Evolutionary conservation across 345 rosid species (phyloP), one percentile per base, ranked within the genome.

Genomic region (Dipteronia sinensis): DNA sequence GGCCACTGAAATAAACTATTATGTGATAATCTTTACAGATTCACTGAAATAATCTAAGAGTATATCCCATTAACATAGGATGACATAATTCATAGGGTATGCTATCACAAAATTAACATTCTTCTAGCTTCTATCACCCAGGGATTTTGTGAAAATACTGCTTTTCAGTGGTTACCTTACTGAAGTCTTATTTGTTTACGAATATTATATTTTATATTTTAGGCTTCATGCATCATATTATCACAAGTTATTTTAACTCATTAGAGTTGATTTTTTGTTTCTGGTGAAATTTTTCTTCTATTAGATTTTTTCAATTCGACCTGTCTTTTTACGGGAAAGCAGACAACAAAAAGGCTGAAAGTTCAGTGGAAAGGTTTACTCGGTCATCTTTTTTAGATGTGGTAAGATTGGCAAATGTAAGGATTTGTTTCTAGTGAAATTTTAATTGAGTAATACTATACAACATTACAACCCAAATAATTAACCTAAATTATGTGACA

Each of bases 251-350:
- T 74, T 74, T 72, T 63, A 72, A 72, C 56, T 66, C 74, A 42
- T 69, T 74, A 70, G 78, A 77, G 70, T 74, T 76, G 73, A 81
- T 80, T 81, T 78, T 79, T 79, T n/a, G 13, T 82, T 80, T 71
- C 69, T 83, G 79, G 80, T 81, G 86, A 82, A 81, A 76, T 71
- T 78, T 76, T 67, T 84, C 72, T 77, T 53, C 78, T 78, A 78
- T 81, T 91, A 89, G 91, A 86, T 88, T 85, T 87, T 87, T 83
- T 84, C 88, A 83, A 83, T 82, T 84, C 89, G 3, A 83, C 89
- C 82, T 82, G 81, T 83, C 87, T 80, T 88, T 88, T 84, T 82
- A 83, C 73, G 89, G 90, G 71, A 84, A 89, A 85, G 93, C 85
- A 74, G 92, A 74, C 89, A 75, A 77, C 84, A 77, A 82, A 86